Evolutionary conservation across 2,329 filamentous ascomycete genomes (phyloP), one percentile per base, ranked within the genome.

Genomic region (Cordyceps cicadae): DNA sequence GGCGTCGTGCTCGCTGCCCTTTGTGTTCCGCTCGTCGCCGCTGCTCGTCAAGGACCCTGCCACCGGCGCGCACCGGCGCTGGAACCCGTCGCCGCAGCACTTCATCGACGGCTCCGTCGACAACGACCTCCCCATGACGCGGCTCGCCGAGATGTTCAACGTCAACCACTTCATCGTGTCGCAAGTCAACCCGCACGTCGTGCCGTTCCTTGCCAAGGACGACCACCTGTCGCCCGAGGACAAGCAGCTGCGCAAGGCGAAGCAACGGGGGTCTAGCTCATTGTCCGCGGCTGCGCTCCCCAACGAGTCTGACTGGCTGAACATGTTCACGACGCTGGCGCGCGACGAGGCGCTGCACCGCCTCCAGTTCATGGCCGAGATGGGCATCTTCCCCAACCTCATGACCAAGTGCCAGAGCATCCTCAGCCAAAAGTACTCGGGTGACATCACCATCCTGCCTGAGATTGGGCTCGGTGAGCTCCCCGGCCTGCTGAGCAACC

Each of bases 141-240:
- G 90, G 2, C 79, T 97, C 17, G 87, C 92, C 0, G 92, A 96
- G 70, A 92, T 97, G 88, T 96, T 97, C 78, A 96, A 97, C 69
- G 92, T 97, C 70, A 97, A 97, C 69, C 93, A 97, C 71, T 97
- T 97, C 70, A 97, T 97, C 66, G 93, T 97, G 19, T 96, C 92
- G 0, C 93, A 97, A 71, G 92, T 97, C 55, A 97, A 97, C 68
- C 93, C 93, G 0, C 93, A 97, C 67, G 90, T 97, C 9, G 85
- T 95, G 0, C 90, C 91, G 0, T 96, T 97, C 68, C 76, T 97
- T 17, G 79, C 84, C 17, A 89, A 87, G 65, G 89, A 95, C 62
- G 88, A 91, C 63, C 80, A 81, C 29, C 72, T 82, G 1, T 74
- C 75, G 7, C 75, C 78, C 3, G 66, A 70, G 0, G 60, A 64